Conservation (phyloP, 768 basidiomycete genomes). For the Rhizopogon salebrosus region DNA sequence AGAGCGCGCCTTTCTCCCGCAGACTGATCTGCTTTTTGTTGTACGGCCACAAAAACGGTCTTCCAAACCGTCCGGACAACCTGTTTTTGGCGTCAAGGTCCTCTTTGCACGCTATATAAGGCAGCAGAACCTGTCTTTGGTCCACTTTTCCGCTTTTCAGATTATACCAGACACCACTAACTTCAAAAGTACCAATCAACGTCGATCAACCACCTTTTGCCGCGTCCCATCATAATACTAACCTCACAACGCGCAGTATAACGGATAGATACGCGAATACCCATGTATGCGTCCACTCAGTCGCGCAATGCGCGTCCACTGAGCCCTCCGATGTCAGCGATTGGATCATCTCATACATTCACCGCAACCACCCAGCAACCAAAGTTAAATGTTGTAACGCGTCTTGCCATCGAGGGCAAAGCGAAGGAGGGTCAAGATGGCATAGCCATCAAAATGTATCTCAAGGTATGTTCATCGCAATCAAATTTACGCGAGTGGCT, state of each 20-base stretch:
- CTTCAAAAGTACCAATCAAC: not conserved
- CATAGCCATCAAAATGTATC: slow-evolving; percentile 66
- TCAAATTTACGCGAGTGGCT: not conserved
- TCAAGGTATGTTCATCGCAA: slow-evolving; percentile 49
- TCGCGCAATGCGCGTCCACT: slow-evolving; percentile 25
- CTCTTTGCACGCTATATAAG: slow-evolving; percentile 1
- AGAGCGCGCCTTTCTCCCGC: slow-evolving; percentile 8
- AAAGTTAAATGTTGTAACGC: slow-evolving; percentile 65
- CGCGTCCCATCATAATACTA: not conserved
- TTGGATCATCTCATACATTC: slow-evolving; percentile 41
- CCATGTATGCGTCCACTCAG: slow-evolving; percentile 14
- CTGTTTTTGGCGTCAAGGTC: not conserved
- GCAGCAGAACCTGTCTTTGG: not conserved
- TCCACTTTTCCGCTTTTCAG: slow-evolving; percentile 1
- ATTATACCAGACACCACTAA: not conserved
- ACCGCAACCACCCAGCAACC: slow-evolving; percentile 35
- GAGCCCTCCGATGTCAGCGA: slow-evolving; percentile 26
- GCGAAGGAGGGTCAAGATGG: slow-evolving; percentile 62
- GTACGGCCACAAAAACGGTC: not conserved
- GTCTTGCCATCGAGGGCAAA: slow-evolving; percentile 71
- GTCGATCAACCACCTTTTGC: not conserved
- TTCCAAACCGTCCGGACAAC: not conserved
- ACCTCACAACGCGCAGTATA: not conserved
- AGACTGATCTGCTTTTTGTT: slow-evolving; percentile 11
- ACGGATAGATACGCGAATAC: not conserved